phyloP scores from a whole-genome alignment of 2,329 filamentous ascomycete species.

The Penicillium brevicompactum region DNA sequence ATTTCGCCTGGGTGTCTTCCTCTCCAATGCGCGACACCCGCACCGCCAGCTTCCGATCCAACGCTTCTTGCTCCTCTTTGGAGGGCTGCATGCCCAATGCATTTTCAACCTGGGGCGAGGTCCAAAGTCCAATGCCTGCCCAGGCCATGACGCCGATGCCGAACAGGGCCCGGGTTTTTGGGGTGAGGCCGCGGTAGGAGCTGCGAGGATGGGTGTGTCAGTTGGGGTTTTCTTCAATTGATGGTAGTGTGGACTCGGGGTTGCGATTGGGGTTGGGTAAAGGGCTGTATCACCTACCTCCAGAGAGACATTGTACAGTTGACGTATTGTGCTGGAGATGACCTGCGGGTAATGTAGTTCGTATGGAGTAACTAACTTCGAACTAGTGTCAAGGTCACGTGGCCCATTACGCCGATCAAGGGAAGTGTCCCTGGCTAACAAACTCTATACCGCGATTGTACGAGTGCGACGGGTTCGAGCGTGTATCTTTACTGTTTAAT shows the following conservation, averaged over 20 bases:
- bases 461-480: constrained; percentile 5
- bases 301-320: constrained; percentile 40
- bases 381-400: not conserved
- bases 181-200: constrained; percentile 70
- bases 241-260: not conserved
- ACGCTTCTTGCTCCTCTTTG: constrained; percentile 69
- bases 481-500: not conserved
- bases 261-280: not conserved
- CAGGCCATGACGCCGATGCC: constrained; percentile 76
- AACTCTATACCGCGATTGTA: constrained; percentile 2
- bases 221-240: not conserved
- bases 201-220: constrained; percentile 40
- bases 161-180: constrained; percentile 70
- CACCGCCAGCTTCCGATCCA: constrained; percentile 52
- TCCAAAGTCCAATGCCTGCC: constrained; percentile 71
- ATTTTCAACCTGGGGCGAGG: constrained; percentile 73
- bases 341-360: not conserved
- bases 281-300: constrained; percentile 32
- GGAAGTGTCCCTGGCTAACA: constrained; percentile 3
- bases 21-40: constrained; percentile 33
- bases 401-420: not conserved
- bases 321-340: not conserved
- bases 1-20: constrained; percentile 25
- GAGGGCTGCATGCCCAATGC: constrained; percentile 72
- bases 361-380: not conserved